Conservation (phyloP, 371 early-diverging fungal species). For the Umbelopsis sp. region DNA sequence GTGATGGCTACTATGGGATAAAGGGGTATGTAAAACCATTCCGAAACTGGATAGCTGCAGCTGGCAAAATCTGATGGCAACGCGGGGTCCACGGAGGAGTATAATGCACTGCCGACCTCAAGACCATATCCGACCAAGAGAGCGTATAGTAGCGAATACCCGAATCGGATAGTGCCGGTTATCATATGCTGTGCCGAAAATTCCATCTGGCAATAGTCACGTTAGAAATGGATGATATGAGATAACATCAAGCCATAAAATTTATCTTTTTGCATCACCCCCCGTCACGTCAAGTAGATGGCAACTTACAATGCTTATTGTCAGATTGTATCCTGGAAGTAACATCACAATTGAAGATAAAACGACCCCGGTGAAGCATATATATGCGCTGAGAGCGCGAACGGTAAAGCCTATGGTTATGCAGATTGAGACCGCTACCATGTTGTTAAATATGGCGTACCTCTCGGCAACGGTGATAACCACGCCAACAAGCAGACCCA, state of each 20-base stretch:
- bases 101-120: constrained; percentile 61
- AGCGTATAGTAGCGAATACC: constrained; percentile 73
- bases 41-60: constrained; percentile 24
- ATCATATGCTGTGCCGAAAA: constrained; percentile 78
- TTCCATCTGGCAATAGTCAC: constrained; percentile 55
- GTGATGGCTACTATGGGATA: constrained; percentile 30
- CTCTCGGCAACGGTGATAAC: constrained; percentile 60
- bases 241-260: neutral
- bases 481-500: constrained; percentile 59
- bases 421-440: constrained; percentile 50
- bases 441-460: constrained; percentile 57
- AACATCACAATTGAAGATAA: constrained; percentile 52
- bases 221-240: neutral
- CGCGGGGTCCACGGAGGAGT: constrained; percentile 37
- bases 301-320: constrained; percentile 62
- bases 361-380: constrained; percentile 36
- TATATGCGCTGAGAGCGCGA: constrained; percentile 29
- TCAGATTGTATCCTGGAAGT: constrained; percentile 71
- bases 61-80: constrained; percentile 31
- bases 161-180: constrained; percentile 78
- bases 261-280: no score
- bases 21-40: constrained; percentile 25
- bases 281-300: no score
- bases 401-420: constrained; percentile 31
- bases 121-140: constrained; percentile 77